These are phyloP conservation scores for Lepidopterella palustris DNA, from an alignment of 495 filamentous ascomycete genomes.

Conservation along the genomic window DNA sequence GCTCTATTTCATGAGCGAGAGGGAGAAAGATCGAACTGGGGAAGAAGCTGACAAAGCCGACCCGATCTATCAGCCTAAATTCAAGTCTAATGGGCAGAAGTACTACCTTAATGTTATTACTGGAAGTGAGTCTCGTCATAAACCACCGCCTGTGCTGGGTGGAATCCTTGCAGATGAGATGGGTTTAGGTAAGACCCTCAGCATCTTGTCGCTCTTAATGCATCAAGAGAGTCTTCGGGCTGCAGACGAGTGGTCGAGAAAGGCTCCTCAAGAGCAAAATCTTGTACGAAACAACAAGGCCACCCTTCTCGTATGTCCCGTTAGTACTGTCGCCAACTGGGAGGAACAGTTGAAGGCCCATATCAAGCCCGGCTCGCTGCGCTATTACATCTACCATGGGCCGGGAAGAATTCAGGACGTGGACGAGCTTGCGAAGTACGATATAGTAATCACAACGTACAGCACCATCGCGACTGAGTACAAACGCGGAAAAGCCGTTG, in stretches of 20 bases:
- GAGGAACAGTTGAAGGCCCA: slow-evolving; percentile 81
- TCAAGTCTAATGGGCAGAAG: slow-evolving; percentile 44
- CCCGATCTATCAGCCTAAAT: slow-evolving; percentile 62
- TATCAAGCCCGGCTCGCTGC: slow-evolving; percentile 53
- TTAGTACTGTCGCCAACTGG: slow-evolving; percentile 91
- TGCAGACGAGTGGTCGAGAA: slow-evolving; percentile 51
- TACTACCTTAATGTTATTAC: slow-evolving; percentile 80
- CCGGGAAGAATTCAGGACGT: slow-evolving; percentile 60
- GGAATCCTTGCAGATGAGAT: slow-evolving; percentile 98
- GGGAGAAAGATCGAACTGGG: slow-evolving; percentile 58
- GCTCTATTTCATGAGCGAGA: slow-evolving; percentile 78
- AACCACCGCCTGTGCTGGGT: slow-evolving; percentile 65
- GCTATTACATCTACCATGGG: slow-evolving; percentile 80
- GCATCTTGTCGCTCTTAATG: slow-evolving; percentile 70
- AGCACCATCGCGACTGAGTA: slow-evolving; percentile 77
- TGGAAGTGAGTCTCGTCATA: slow-evolving; percentile 52
- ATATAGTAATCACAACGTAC: slow-evolving; percentile 90
- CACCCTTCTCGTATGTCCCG: slow-evolving; percentile 82
- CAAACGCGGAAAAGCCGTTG: slow-evolving; percentile 58
- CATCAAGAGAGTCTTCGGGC: slow-evolving; percentile 47
- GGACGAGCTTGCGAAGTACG: slow-evolving; percentile 60
- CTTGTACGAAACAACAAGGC: slow-evolving; percentile 63
- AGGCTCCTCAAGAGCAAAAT: slow-evolving; percentile 28
- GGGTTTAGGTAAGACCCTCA: slow-evolving; percentile 93
- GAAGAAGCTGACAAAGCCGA: slow-evolving; percentile 53